These are phyloP conservation scores for Eucalyptus victrix DNA, from an alignment of 345 rosid genomes.

Conservation along the genomic window DNA sequence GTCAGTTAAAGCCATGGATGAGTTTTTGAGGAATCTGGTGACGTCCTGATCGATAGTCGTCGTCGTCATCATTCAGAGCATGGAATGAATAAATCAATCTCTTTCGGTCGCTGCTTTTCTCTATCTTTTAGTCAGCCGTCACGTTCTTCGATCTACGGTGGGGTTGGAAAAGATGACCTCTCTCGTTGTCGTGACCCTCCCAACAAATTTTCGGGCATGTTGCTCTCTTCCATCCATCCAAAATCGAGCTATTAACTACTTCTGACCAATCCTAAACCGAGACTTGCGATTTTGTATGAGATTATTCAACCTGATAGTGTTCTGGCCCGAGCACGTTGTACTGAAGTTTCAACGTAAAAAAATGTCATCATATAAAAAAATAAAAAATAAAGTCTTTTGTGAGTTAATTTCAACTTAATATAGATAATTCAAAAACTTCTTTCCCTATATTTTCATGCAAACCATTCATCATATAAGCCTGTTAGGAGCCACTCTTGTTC, in stretches of 20 bases:
- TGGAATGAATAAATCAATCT: background rate
- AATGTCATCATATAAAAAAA: background rate
- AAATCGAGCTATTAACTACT: background rate
- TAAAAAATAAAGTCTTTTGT: background rate
- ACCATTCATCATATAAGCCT: too few species aligned
- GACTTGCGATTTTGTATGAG: background rate
- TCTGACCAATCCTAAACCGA: background rate
- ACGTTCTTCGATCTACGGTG: background rate
- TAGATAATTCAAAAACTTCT: too few species aligned
- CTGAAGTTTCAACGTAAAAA: background rate
- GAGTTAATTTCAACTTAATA: background rate
- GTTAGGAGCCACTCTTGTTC: too few species aligned
- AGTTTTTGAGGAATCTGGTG: background rate
- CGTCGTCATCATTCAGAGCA: background rate
- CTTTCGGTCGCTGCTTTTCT: too few species aligned
- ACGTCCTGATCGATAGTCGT: background rate
- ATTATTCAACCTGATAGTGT: fast-evolving
- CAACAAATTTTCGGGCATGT: background rate
- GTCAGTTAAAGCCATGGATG: background rate
- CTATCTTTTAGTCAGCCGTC: background rate
- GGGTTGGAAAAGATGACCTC: background rate
- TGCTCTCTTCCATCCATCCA: background rate
- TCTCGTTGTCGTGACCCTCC: background rate
- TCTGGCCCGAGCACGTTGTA: background rate
- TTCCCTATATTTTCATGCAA: too few species aligned